Base-by-base conservation (phyloP, 257 asterid species). In the Primulina huaijiensis region DNA sequence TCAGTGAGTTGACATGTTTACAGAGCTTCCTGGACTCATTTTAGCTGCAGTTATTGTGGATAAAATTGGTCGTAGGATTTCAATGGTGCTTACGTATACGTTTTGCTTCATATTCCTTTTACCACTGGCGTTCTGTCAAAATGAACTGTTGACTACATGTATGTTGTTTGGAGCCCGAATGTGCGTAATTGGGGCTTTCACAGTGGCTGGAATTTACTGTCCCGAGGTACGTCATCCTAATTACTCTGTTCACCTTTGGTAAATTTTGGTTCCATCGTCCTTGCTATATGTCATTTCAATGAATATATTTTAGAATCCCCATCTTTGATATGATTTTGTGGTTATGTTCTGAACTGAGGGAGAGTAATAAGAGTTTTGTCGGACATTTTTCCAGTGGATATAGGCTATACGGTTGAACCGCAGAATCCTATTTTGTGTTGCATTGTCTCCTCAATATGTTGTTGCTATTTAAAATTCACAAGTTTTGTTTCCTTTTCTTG, bases 151-250 rank as follows among this genome's bases (percentile, higher is more conserved):
- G 30, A 74, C 88, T 40, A 85, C 79, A 46, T 53, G 74, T 14
- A 70, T 85, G 58, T 66, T 89, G 72, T 85, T 87, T 46, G 88
- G 91, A 23, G 85, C 96, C 27, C 87, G 89, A 21, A 79, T 87
- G 91, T 87, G 75, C 77, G 61, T 81, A 65, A 77, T 19, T 2
- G 87, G 93, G 40, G 76, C 81, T 68, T 87, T 35, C 69, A 80
- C 77, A 17, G 82, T 85, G 25, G 75, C 85, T 17, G 81, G 78
- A 57, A 60, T 86, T 74, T 87, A 87, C 78, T 78, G 88, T 53
- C 85, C 88, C 8, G 96, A 89, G 93, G 96, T 89, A 79, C 19
- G 46, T 53, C 72, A 7, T 52, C 55, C 59, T 35, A 21, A 35
- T 27, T 56, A 25, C 59, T 35, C n/a, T 35, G 7, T 65, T 37